These are phyloP conservation scores for Metschnikowia cubensis DNA, from an alignment of 805 yeast species.

Conservation along the genomic window DNA sequence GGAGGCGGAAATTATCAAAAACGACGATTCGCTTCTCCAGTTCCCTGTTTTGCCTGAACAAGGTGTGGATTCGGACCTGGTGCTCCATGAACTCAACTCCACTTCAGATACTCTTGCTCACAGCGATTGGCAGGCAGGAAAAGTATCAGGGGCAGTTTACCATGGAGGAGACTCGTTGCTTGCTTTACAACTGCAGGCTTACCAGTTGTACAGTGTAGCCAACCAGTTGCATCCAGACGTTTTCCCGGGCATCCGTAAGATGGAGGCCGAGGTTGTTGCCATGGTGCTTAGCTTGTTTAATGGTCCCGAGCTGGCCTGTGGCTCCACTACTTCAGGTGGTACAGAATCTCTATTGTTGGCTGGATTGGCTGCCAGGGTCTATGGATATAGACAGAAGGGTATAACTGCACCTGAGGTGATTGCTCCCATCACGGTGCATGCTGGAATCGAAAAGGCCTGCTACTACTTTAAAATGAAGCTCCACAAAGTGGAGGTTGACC, in stretches of 20 bases:
- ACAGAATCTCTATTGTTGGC: conserved; percentile 88
- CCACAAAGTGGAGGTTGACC: conserved; percentile 74
- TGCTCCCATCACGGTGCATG: conserved; percentile 88
- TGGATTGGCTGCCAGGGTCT: conserved; percentile 82
- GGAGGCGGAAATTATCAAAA: conserved; percentile 55
- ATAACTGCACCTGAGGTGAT: conserved; percentile 75
- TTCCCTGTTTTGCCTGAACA: conserved; percentile 51
- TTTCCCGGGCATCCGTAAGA: conserved; percentile 92
- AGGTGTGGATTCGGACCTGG: conserved; percentile 50
- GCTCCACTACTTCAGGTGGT: conserved; percentile 90
- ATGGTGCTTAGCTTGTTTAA: conserved; percentile 82
- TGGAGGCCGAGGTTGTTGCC: conserved; percentile 92
- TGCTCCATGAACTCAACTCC: conserved; percentile 50
- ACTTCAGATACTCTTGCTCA: conserved; percentile 49
- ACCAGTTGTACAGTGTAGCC: conserved; percentile 73
- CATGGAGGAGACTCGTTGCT: conserved; percentile 87
- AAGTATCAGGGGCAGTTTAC: conserved; percentile 92
- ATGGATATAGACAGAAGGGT: conserved; percentile 55
- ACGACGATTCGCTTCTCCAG: conserved; percentile 43
- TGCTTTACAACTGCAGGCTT: conserved; percentile 72
- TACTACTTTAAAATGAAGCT: conserved; percentile 83
- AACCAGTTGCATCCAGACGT: conserved; percentile 97
- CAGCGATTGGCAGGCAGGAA: conserved; percentile 79
- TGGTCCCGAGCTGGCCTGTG: conserved; percentile 61
- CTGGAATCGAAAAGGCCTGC: conserved; percentile 92